Conservation (phyloP, 257 asterid genomes). For the Solanum phureja region DNA sequence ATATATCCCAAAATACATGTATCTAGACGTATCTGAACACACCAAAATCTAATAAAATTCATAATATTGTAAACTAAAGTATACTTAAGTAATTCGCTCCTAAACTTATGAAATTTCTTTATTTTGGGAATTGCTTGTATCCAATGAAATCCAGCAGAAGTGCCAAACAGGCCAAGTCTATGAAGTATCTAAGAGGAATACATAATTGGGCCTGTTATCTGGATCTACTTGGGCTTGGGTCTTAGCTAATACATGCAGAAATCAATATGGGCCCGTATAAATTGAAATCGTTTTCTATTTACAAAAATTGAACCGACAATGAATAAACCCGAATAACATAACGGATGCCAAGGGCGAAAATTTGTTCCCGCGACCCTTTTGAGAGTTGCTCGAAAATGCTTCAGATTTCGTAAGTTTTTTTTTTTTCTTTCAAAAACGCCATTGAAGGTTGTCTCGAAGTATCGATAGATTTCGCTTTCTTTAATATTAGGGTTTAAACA, state of each 20-base stretch:
- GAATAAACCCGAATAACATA: not conserved
- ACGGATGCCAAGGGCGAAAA: not conserved
- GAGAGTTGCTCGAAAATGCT: too few species aligned
- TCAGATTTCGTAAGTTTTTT: too few species aligned
- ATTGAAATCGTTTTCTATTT: not conserved
- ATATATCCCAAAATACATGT: too few species aligned
- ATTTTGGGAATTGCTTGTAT: too few species aligned
- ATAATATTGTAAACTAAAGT: too few species aligned
- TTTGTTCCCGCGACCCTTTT: too few species aligned
- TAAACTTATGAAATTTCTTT: too few species aligned
- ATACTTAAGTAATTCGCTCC: too few species aligned
- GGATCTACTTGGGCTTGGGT: not conserved
- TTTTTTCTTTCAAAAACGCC: too few species aligned
- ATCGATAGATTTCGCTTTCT: not conserved
- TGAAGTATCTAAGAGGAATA: not conserved
- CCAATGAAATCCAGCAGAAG: not conserved
- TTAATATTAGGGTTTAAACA: not conserved
- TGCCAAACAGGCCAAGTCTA: not conserved
- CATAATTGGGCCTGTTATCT: not conserved
- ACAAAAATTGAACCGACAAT: not conserved
- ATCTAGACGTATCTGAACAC: too few species aligned
- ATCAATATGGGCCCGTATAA: not conserved
- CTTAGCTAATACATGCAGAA: not conserved
- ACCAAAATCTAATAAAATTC: too few species aligned
- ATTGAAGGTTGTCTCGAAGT: not conserved